Evolutionary conservation across 352 stramenopile species (phyloP), one percentile per base, ranked within the genome.

Genomic region (Globisporangium yorkense): DNA sequence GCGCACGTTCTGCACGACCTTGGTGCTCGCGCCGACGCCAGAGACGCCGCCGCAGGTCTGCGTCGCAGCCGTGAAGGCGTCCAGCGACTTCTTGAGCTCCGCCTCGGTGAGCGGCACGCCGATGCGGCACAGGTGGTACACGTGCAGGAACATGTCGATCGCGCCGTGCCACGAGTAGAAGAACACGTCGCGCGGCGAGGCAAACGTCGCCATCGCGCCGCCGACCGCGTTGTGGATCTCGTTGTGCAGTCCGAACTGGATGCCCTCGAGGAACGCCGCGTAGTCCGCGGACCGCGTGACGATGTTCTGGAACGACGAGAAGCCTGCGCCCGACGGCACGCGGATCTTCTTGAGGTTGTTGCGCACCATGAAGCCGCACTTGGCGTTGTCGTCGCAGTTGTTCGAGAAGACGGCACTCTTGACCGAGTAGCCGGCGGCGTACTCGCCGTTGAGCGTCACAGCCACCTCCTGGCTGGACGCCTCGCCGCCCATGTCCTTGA

Each of bases 141-240:
- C 70, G 47, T 81, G 65, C 40, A 83, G 54, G 63, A 83, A 84
- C 74, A 89, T 88, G 63, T 92, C 81, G 33, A 92, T 60, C 2
- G 77, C 62, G 18, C 68, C 43, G 56, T 87, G 76, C 79, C 74
- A 87, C 61, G 79, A 88, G 62, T 79, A 92, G 68, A 84, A 92
- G 24, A 89, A 62, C 18, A 75, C 61, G 48, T 92, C 82, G 5
- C 61, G 49, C 0, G 82, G 75, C 20, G 79, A 79, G 0, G 72
- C 70, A 1, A 79, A 68, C 12, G 82, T 88, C 41, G 68, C 52
- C 55, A 92, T 70, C 18, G 61, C 60, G 10, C 78, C 80, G 33
- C 79, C 77, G 7, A 92, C 51, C 0, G 71, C 69, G 33, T 84
- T 68, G 33, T 84, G 65, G 50, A 92, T 62, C 45, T 89, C 80